Evolutionary conservation across 2,329 filamentous ascomycete genomes (phyloP).

Genomic region (Colletotrichum abscissum): DNA sequence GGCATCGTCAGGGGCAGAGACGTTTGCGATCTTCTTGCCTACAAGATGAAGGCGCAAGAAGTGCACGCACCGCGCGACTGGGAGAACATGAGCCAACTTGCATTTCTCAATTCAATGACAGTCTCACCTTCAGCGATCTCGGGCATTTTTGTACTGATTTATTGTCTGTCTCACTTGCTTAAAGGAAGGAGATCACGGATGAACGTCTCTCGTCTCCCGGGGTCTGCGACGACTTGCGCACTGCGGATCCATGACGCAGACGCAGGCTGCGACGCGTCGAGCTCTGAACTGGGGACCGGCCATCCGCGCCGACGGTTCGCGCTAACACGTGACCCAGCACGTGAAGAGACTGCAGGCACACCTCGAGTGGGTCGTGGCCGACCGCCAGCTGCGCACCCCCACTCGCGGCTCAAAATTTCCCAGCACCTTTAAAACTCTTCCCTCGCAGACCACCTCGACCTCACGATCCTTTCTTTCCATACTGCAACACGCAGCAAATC

Average conservation of each 20-base stretch:
- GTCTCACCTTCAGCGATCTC: conserved; percentile 70
- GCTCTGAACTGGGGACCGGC: neutral
- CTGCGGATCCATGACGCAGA: conserved; percentile 12
- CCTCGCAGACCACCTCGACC: conserved; percentile 24
- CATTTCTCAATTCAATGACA: neutral
- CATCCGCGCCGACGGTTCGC: conserved; percentile 30
- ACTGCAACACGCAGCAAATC: neutral
- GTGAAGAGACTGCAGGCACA: conserved; percentile 22
- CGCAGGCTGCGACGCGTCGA: neutral
- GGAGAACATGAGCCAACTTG: neutral
- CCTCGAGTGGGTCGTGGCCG: conserved; percentile 30
- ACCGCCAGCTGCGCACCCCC: conserved; percentile 35
- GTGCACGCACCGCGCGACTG: conserved; percentile 86
- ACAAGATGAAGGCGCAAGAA: conserved; percentile 86
- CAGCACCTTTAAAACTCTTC: conserved; percentile 39
- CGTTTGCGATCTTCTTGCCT: conserved; percentile 79
- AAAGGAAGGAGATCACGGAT: neutral
- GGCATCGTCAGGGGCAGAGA: conserved; percentile 79
- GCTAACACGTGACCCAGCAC: conserved; percentile 42
- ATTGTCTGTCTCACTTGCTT: neutral
- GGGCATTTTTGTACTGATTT: conserved; percentile 58
- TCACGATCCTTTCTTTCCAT: conserved; percentile 32
- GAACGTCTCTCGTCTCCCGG: neutral
- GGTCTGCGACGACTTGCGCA: neutral
- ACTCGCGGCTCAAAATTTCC: conserved; percentile 32